Evolutionary conservation across 106 monocot genomes (phyloP), one percentile per base, ranked within the genome.

Genomic region (Dendrobium officinale): DNA sequence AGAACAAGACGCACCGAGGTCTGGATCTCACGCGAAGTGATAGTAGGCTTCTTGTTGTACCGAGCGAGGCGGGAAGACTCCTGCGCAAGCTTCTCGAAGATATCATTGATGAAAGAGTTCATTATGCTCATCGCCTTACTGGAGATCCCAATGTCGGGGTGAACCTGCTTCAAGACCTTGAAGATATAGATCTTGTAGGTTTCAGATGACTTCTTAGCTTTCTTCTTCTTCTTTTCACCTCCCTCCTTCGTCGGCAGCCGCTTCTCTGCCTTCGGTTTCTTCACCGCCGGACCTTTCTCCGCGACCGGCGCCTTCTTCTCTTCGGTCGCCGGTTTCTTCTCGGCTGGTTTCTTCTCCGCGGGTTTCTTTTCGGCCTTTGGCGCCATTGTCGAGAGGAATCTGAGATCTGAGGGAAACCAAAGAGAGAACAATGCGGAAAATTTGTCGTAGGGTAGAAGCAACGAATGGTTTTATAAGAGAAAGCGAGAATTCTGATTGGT

Each of bases 101-200:
- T 37, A 37, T 37, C 37, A 3, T 37, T 37, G 37, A 37, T 37
- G 37, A 37, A 37, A 37, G 37, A 37, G 37, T 37, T 37, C 37
- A 37, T 37, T 37, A 37, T 37, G 37, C 37, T 37, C 37, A 37
- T 37, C 37, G 37, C 37, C 37, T 37, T 37, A 37, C 37, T 37
- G 37, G 37, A 37, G 37, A 37, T 37, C 3, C 37, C 37, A 37
- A 37, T 37, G 37, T 80, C 93, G 24, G 84, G 82, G 93, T 93
- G 92, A 77, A 92, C 93, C 89, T 96, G 93, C 95, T 96, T 93
- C 81, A 96, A 96, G 86, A 96, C 93, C 75, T 96, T 93, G 83
- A 93, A 93, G 81, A 96, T 96, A 86, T 93, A 93, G 78, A 85
- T 85, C 85, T 85, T 85, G 78, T 85, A 85, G 4, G 85, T 85